These are phyloP conservation scores for Sanguinoderma infundibulare DNA, from an alignment of 1,284 basidiomycete species.

Conservation along the genomic window DNA sequence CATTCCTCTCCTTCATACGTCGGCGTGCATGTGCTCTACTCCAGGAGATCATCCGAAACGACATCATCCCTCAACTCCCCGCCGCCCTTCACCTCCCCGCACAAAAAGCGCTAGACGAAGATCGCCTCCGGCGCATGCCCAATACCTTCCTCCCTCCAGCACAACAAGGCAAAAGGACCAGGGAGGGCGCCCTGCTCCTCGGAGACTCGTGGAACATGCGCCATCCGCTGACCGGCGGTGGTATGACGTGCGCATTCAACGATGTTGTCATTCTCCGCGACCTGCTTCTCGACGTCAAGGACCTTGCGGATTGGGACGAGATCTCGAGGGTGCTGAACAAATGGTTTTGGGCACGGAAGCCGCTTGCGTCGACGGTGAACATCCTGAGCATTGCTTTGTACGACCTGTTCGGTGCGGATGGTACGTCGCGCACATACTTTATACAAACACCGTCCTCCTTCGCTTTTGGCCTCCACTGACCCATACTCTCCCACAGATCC, in stretches of 20 bases:
- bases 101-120: constrained; percentile 63
- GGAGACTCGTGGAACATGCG: constrained; percentile 99
- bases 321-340: constrained; percentile 61
- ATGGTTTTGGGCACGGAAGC: constrained; percentile 90
- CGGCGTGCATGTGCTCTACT: neutral
- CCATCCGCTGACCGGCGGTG: constrained; percentile 96
- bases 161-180: constrained; percentile 63
- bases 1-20: neutral
- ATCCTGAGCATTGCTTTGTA: constrained; percentile 92
- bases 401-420: constrained; percentile 89
- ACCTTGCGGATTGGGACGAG: constrained; percentile 66
- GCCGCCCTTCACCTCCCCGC: constrained; percentile 66
- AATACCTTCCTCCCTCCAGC: constrained; percentile 92
- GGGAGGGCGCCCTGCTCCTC: constrained; percentile 83
- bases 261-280: constrained; percentile 81
- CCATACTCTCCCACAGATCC: constrained; percentile 52
- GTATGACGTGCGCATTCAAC: constrained; percentile 92
- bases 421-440: constrained; percentile 53
- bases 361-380: constrained; percentile 84
- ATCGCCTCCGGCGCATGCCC: constrained; percentile 90
- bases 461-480: neutral
- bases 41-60: constrained; percentile 70
- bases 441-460: too few species aligned
- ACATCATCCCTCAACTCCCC: constrained; percentile 85
- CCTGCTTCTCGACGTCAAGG: constrained; percentile 55